phyloP scores from a whole-genome alignment of 2,329 filamentous ascomycete genomes.

The Grosmannia huntii region DNA sequence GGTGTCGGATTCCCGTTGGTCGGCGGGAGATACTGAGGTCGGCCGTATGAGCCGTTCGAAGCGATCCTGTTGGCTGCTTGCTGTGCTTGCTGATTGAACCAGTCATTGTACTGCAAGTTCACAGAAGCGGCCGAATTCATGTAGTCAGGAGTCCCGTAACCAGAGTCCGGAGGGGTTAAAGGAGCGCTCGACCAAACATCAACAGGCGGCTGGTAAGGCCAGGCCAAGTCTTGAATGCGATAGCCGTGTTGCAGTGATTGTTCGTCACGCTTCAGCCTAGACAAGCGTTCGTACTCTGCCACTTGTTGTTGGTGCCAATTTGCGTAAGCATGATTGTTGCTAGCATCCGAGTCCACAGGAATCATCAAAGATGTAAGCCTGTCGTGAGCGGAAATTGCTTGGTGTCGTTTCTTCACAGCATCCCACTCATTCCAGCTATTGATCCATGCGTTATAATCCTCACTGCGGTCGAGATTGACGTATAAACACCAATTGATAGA shows the following conservation, averaged over 20 bases:
- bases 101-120: slow-evolving; percentile 45
- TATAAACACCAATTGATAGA: slow-evolving; percentile 78
- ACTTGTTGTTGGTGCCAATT: slow-evolving; percentile 42
- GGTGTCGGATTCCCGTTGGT: slow-evolving; percentile 17
- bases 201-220: slow-evolving; percentile 22
- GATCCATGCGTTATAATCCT: slow-evolving; percentile 55
- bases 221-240: slow-evolving; percentile 30
- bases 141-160: slow-evolving; percentile 49
- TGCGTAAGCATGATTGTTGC: slow-evolving; percentile 22
- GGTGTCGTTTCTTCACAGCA: slow-evolving; percentile 39
- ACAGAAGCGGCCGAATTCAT: slow-evolving; percentile 39
- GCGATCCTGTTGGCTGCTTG: slow-evolving; percentile 27
- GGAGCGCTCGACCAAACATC: slow-evolving; percentile 30
- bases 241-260: slow-evolving; percentile 21
- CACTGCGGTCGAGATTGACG: slow-evolving; percentile 66
- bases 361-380: slow-evolving; percentile 35
- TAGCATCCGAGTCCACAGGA: slow-evolving; percentile 30
- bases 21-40: slow-evolving; percentile 4
- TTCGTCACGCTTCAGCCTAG: slow-evolving; percentile 28
- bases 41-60: slow-evolving; percentile 18
- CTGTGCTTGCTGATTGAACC: slow-evolving; percentile 34
- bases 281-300: slow-evolving; percentile 35
- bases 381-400: slow-evolving; percentile 34
- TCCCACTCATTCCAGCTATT: slow-evolving; percentile 48
- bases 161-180: slow-evolving; percentile 47